Evolutionary conservation across 805 yeast genomes (phyloP), one percentile per base, ranked within the genome.

Genomic region (Candida krabiensis): DNA sequence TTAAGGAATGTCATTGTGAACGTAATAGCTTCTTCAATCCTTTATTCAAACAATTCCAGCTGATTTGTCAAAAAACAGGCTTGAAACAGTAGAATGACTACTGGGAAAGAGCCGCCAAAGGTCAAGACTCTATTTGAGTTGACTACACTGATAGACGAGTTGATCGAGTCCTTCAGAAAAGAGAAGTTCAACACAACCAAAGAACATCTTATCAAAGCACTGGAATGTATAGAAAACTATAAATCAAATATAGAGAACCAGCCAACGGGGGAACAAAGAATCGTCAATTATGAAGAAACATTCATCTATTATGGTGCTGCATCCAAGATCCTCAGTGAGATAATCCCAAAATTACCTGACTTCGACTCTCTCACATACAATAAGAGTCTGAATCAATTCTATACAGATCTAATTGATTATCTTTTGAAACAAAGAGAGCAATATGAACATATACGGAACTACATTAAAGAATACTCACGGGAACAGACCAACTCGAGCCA

Each of bases 271-370:
- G 27, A 25, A 23, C 26, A n/a, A 3, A 18, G 16, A 12, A 19
- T 41, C 38, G 27, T 37, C 13, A 36, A 45, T 27, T 47, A 44
- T 30, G 61, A 58, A 35, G 57, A 50, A 36, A 33, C 50, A 9
- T 53, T 39, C 21, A 49, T 58, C 9, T 58, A 56, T 27, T 58
- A 55, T 33, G 41, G 41, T 4, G 52, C 58, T 2, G 59, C 61
- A 9, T 49, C 57, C 9, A 49, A 46, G 35, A 53, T 58, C 2
- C 31, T 58, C 25, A 46, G 53, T 19, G 52, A 50, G 13, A 30
- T 56, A 9, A 54, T 57, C 17, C 63, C 63, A 3, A 43, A 29
- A 4, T 37, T 51, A 13, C 34, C 42, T 5, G 61, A 47, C 34
- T 47, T 33, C 17, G 22, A 30, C 1, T 33, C 33, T 4, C 17